Evolutionary conservation across 2,329 filamentous ascomycete genomes (phyloP).

Genomic region (Sporothrix schenckii): DNA sequence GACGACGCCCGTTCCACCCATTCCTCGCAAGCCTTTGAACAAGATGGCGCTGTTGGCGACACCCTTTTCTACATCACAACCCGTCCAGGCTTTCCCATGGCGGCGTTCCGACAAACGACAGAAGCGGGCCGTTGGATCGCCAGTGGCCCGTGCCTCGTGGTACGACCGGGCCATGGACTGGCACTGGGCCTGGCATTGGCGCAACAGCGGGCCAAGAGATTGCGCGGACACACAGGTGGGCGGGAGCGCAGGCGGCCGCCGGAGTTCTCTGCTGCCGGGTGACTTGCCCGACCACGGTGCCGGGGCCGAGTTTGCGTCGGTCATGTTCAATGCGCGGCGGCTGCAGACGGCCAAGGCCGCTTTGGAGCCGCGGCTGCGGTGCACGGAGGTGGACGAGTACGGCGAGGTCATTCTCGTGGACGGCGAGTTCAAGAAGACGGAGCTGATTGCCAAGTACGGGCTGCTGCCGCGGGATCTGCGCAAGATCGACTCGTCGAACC

Average conservation of each 20-base stretch:
- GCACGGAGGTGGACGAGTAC: constrained; percentile 91
- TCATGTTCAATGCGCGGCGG: constrained; percentile 57
- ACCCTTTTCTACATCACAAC: constrained; percentile 32
- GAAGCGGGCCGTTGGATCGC: constrained; percentile 6
- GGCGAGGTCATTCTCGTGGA: constrained; percentile 91
- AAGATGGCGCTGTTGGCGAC: background rate
- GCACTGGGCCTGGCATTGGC: constrained; percentile 24
- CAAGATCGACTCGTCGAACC: constrained; percentile 94
- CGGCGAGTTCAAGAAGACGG: constrained; percentile 96
- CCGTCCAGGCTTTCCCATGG: constrained; percentile 22
- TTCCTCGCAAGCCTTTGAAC: background rate
- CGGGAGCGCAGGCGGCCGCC: background rate
- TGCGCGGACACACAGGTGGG: background rate
- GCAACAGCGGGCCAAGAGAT: background rate
- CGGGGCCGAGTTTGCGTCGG: constrained; percentile 36
- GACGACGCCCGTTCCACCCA: background rate
- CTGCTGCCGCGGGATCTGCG: constrained; percentile 90
- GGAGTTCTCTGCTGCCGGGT: constrained; percentile 52
- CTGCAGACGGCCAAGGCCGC: constrained; percentile 74
- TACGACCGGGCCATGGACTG: constrained; percentile 22
- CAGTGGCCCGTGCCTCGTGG: constrained; percentile 14
- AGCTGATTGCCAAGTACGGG: constrained; percentile 96
- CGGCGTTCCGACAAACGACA: constrained; percentile 1
- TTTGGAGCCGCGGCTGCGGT: constrained; percentile 82
- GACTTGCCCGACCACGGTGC: constrained; percentile 58